These are phyloP conservation scores for Wickerhamomyces ciferrii DNA, from an alignment of 805 yeast genomes.

Conservation along the genomic window DNA sequence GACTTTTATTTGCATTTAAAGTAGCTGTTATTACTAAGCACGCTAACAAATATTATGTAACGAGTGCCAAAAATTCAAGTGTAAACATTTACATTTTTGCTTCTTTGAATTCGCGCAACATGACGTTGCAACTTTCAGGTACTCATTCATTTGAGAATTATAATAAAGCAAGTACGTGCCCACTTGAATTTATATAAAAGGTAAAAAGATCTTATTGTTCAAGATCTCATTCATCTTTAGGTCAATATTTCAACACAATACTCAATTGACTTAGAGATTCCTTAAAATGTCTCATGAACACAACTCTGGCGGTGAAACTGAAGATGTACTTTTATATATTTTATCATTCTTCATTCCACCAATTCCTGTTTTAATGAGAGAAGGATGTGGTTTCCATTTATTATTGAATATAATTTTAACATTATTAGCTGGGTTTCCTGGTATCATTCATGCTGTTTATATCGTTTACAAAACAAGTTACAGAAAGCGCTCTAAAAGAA, in stretches of 20 bases:
- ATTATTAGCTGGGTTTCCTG: conserved; percentile 68
- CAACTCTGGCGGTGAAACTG: background rate
- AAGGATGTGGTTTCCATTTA: conserved; percentile 52
- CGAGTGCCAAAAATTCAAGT: too few species aligned
- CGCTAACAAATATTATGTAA: too few species aligned
- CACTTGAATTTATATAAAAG: too few species aligned
- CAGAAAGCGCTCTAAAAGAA: background rate
- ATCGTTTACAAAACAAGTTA: conserved; percentile 25
- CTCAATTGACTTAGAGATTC: background rate
- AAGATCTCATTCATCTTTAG: too few species aligned
- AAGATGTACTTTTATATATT: conserved; percentile 46
- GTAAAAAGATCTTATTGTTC: too few species aligned
- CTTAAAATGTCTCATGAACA: background rate
- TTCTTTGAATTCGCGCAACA: too few species aligned
- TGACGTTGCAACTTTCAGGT: too few species aligned
- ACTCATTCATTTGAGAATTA: too few species aligned
- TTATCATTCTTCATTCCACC: conserved; percentile 65
- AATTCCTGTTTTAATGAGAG: conserved; percentile 58
- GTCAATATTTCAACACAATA: background rate
- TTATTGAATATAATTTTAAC: conserved; percentile 57
- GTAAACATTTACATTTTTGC: too few species aligned
- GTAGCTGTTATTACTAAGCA: too few species aligned
- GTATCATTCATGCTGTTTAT: conserved; percentile 56
- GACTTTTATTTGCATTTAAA: too few species aligned
- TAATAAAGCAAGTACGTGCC: too few species aligned